Base-by-base conservation (phyloP, 2,329 filamentous ascomycete genomes). In the Diaporthe sp. region DNA sequence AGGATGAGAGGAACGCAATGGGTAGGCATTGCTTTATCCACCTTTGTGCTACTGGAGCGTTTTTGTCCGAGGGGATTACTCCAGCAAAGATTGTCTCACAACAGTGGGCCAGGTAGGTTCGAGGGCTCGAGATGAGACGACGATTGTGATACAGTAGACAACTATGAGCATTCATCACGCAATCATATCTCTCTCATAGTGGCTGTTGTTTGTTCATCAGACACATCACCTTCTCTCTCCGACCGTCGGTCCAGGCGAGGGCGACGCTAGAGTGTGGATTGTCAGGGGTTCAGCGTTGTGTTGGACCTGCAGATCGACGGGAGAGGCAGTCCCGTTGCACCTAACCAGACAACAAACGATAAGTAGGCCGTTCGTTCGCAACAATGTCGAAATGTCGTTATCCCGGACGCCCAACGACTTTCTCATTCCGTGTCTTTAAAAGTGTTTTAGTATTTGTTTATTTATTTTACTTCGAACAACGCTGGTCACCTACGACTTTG, bases 221-320 rank as follows among this genome's bases (percentile, higher is more conserved):
- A 28, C 17, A 22, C 34, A 42, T 55, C 34, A 28, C 49, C 34
- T 55, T 55, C 31, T 19, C 22, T 5, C 49, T 34, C 39, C 39
- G 59, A 62, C 39, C 25, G 12, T 69, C 49, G 61, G 15, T 37
- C 31, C 65, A 55, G 65, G 28, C 13, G 37, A 55, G 22, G 65
- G 49, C 65, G 42, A 69, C 65, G 49, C 65, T 42, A 55, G 49
- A 42, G 49, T 19, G 65, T 39, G 65, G 65, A 55, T 68, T 39
- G 65, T 68, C 46, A 53, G 65, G 65, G 65, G 31, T 39, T 68
- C 31, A 53, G 17, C 31, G 46, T 39, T 51, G 46, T 37, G n/a
- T 19, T 53, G 65, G 28, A 39, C 65, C 65, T 68, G 65, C 65
- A 68, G 65, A 68, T 68, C 31, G 31, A 68, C 65, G 46, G 46